Evolutionary conservation across 352 stramenopile genomes (phyloP).

Genomic region (Phytophthora constricta): DNA sequence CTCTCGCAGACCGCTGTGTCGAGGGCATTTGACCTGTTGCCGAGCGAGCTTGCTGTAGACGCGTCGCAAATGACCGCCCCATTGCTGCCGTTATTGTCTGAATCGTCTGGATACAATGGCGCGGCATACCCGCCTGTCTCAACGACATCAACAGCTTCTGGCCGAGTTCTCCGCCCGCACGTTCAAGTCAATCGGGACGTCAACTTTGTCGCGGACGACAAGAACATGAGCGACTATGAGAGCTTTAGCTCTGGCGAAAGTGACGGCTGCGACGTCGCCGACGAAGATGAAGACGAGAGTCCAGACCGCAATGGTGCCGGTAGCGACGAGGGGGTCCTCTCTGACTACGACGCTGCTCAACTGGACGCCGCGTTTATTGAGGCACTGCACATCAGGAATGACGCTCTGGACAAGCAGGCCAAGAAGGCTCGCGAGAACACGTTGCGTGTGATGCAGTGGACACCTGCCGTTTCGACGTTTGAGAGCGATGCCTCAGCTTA

Average conservation of each 20-base stretch:
- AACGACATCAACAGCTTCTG: no score
- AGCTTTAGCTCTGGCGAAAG: background rate
- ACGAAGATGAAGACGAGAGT: background rate
- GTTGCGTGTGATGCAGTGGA: slow-evolving; percentile 1
- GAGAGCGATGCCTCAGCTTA: background rate
- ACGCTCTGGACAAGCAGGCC: slow-evolving; percentile 1
- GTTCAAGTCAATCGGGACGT: background rate
- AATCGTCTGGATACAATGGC: background rate
- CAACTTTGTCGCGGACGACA: slow-evolving; percentile 1
- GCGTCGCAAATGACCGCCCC: background rate
- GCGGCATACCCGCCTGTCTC: background rate
- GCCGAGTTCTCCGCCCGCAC: background rate
- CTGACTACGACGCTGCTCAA: background rate
- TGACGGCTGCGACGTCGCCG: background rate
- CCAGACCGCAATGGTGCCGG: background rate
- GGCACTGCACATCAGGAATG: slow-evolving; percentile 1
- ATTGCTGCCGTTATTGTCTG: background rate
- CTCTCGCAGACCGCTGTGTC: background rate
- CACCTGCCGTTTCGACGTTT: background rate
- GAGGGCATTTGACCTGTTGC: background rate
- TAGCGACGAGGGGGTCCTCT: background rate
- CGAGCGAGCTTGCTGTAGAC: background rate
- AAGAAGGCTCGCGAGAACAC: background rate
- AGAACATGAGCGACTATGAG: slow-evolving; percentile 1
- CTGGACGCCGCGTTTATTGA: slow-evolving; percentile 14